Evolutionary conservation across 2,329 filamentous ascomycete genomes (phyloP).

Genomic region (Ciborinia camelliae): DNA sequence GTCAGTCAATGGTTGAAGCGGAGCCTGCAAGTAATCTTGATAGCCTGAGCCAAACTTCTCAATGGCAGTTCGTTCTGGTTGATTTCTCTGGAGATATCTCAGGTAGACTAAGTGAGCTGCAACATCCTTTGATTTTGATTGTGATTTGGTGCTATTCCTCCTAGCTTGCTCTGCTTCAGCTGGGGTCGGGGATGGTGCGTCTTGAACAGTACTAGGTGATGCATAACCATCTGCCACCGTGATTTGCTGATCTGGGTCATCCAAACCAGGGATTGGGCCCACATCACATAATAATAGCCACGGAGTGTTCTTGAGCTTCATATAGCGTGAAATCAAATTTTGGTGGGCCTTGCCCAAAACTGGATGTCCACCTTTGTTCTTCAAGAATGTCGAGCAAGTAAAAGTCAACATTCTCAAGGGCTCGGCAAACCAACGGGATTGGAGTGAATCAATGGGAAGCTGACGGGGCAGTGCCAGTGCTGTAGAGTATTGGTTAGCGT

Average conservation of each 20-base stretch:
- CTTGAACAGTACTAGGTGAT: constrained; percentile 44
- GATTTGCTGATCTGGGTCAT: constrained; percentile 34
- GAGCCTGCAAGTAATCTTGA: constrained; percentile 94
- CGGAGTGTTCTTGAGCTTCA: constrained; percentile 60
- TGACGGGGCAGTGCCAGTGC: constrained; percentile 53
- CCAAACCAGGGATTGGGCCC: constrained; percentile 46
- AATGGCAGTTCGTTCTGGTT: constrained; percentile 61
- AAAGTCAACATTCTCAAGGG: constrained; percentile 62
- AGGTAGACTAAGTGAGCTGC: constrained; percentile 76
- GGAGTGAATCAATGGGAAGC: constrained; percentile 57
- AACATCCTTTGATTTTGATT: constrained; percentile 50
- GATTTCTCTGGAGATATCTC: constrained; percentile 76
- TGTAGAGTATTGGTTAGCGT: constrained; percentile 29
- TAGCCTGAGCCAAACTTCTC: constrained; percentile 71
- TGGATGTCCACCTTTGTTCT: constrained; percentile 59
- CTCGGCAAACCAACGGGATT: constrained; percentile 67
- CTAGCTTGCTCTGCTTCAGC: constrained; percentile 62
- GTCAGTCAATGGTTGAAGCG: constrained; percentile 89
- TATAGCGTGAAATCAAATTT: constrained; percentile 57
- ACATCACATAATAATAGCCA: constrained; percentile 63
- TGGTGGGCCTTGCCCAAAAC: constrained; percentile 61
- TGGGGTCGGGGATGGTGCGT: constrained; percentile 51
- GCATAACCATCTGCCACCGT: constrained; percentile 36
- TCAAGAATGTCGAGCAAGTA: constrained; percentile 51
- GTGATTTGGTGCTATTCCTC: constrained; percentile 39